Base-by-base conservation (phyloP, 352 stramenopile genomes). In the Blastocystis sp. region DNA sequence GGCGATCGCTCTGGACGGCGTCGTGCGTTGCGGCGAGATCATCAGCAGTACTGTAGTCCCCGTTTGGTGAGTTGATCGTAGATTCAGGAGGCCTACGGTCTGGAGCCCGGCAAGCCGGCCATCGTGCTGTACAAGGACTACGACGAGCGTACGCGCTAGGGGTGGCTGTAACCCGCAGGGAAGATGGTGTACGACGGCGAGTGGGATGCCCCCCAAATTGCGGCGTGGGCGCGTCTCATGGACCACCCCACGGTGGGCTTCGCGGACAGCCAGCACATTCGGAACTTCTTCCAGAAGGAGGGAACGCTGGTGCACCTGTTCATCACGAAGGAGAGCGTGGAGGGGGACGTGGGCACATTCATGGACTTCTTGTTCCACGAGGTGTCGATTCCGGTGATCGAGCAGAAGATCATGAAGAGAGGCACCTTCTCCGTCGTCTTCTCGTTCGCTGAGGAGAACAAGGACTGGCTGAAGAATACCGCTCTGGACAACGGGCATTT, bases 81-180 rank as follows among this genome's bases (percentile, higher is more conserved):
- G 68, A 88, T 88, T 45, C 64, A 79, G 48, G 78, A 78, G 61
- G 52, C 21, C n/a, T 88, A 79, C 48, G 17, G 38, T 0, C 48
- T 88, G 4, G 17, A 24, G 34, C 43, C 59, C 10, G 45, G 60
- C 7, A 57, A 74, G 60, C 65, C 78, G 14, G 64, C 78, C 19
- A 76, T 88, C 43, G 68, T 88, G 60, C 17, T 88, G n/a, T 88
- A 88, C 38, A 43, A 61, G n/a, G 78, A 88, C 28, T 88, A 79
- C 38, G 78, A 88, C 48, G 78, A 88, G 60, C 78, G 68, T 57
- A 57, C 6, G 6, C 6, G 48, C 6, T 17, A 0, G 48, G 6
- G 48, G 6, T 57, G 6, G 6, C 14, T 14, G 48, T 57, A 57
- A 57, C 48, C 6, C 14, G 6, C 14, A 57, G 48, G 48, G 28